A percentile compares a stretch with the other conserved stretches of the same genome.
Evolutionary conservation across 2,329 filamentous ascomycete species (phyloP).

Genomic region (Fusarium camptoceras): DNA sequence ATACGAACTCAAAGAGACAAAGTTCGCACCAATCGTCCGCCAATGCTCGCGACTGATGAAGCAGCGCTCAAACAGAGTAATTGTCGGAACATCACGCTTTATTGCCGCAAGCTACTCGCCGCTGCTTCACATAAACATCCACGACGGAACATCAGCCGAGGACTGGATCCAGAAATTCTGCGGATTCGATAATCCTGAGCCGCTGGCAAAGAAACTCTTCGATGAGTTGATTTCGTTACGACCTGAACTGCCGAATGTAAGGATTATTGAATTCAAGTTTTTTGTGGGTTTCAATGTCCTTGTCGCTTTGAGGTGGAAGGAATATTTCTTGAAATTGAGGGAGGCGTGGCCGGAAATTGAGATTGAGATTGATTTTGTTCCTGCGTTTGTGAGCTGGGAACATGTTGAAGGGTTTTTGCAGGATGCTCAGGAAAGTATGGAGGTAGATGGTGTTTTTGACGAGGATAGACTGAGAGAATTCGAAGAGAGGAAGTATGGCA

Average conservation of each 20-base stretch:
- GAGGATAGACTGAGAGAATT: not conserved
- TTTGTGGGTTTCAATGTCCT: not conserved
- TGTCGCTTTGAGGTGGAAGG: not conserved
- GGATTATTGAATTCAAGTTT: not conserved
- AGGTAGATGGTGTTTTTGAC: not conserved
- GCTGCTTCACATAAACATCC: not conserved
- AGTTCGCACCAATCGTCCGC: fast-evolving
- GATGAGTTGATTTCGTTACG: not conserved
- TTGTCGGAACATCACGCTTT: not conserved
- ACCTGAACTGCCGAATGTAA: not conserved
- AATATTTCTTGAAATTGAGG: not conserved
- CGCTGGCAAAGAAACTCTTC: not conserved
- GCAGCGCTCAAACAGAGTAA: not conserved
- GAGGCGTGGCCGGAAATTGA: not conserved
- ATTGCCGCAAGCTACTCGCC: not conserved
- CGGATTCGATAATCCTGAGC: not conserved
- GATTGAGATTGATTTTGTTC: not conserved
- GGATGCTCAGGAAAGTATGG: not conserved
- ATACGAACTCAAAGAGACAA: not conserved
- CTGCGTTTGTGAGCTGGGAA: not conserved
- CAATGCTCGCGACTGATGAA: not conserved
- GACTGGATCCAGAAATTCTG: not conserved
- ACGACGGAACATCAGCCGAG: not conserved
- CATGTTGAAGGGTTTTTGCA: not conserved
- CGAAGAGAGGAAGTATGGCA: not conserved